Evolutionary conservation across 345 rosid species (phyloP).

Genomic region (Linum trigynum): DNA sequence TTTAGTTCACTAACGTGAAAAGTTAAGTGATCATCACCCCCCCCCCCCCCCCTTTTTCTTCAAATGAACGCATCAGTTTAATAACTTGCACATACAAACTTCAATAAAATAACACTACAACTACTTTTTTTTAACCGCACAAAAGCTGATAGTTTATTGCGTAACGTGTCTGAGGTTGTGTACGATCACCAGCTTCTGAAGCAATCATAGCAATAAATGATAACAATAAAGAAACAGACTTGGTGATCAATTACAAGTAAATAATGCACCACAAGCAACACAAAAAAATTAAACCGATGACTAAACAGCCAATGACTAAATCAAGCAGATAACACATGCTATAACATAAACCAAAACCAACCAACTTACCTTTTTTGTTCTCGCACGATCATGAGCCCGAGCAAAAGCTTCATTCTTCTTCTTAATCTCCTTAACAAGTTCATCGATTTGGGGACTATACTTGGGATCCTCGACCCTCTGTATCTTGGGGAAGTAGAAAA

Average conservation of each 20-base stretch:
- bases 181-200: neutral
- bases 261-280: no score
- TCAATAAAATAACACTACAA: no score
- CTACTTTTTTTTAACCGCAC: neutral
- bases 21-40: no score
- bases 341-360: neutral
- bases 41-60: no score
- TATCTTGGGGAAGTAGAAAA: conserved; percentile 50
- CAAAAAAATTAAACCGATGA: no score
- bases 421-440: conserved; percentile 49
- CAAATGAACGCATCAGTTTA: no score
- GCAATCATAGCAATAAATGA: neutral
- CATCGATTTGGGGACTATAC: conserved; percentile 51
- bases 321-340: neutral
- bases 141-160: neutral
- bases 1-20: no score
- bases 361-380: conserved; percentile 51
- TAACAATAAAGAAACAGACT: neutral
- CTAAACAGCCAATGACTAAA: neutral
- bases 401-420: conserved; percentile 35
- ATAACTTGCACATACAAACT: no score
- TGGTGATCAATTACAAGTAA: neutral
- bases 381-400: conserved; percentile 35
- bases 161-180: neutral
- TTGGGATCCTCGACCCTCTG: conserved; percentile 52